Evolutionary conservation across 495 filamentous ascomycete species (phyloP).

Genomic region (Cercophora newfieldiana): DNA sequence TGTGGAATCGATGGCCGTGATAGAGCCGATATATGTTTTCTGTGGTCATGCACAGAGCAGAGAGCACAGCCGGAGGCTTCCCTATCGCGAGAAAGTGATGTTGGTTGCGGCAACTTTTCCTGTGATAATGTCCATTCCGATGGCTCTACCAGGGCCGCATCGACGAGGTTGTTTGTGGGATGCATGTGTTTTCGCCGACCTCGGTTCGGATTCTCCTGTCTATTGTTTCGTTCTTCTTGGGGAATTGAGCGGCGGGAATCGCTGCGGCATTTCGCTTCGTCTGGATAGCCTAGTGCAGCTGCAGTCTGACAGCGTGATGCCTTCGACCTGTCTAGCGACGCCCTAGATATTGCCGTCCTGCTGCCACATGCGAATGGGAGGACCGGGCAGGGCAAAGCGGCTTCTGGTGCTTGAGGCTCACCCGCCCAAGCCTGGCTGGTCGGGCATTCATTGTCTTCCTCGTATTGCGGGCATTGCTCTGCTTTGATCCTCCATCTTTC

Average conservation of each 20-base stretch:
- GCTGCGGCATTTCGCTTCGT: neutral
- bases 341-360: neutral
- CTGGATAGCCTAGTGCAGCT: neutral
- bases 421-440: too few species aligned
- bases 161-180: neutral
- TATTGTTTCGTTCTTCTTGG: neutral
- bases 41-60: neutral
- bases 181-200: neutral
- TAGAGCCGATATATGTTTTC: neutral
- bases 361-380: neutral
- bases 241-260: neutral
- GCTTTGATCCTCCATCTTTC: neutral
- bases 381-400: neutral
- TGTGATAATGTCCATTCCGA: neutral
- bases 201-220: neutral
- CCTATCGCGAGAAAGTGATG: neutral
- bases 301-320: neutral
- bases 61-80: neutral
- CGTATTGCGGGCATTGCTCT: neutral
- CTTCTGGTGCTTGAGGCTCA: too few species aligned
- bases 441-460: too few species aligned
- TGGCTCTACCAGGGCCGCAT: neutral
- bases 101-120: neutral
- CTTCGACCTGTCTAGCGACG: neutral
- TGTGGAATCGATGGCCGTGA: neutral